Percentiles rank a stretch among this genome's conserved stretches.
Evolutionary conservation across 2,329 filamentous ascomycete species (phyloP).

Genomic region (Aspergillaceae sp.): DNA sequence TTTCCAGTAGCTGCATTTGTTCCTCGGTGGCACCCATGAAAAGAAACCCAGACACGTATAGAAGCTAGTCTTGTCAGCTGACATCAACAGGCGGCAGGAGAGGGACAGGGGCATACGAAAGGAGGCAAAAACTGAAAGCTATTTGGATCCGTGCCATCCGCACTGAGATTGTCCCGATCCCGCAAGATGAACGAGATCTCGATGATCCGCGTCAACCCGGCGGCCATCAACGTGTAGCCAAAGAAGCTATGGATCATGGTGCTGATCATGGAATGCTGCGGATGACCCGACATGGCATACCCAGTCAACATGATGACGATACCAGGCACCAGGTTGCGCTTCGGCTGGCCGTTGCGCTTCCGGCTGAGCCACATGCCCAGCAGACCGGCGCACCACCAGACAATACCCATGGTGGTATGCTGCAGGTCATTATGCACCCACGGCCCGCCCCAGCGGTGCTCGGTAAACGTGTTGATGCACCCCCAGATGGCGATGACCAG

Average conservation of each 20-base stretch:
- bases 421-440: conserved; percentile 95
- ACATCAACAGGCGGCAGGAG: neutral
- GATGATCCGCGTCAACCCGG: conserved; percentile 72
- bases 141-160: conserved; percentile 61
- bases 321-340: conserved; percentile 85
- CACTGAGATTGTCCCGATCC: conserved; percentile 57
- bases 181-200: conserved; percentile 82
- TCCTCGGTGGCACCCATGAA: conserved; percentile 98
- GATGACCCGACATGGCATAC: conserved; percentile 90
- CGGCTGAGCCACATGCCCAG: conserved; percentile 86
- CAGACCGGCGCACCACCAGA: conserved; percentile 94
- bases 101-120: conserved; percentile 49
- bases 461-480: conserved; percentile 95
- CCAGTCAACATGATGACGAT: conserved; percentile 88
- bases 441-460: conserved; percentile 81
- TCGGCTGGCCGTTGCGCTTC: conserved; percentile 72
- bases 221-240: conserved; percentile 90
- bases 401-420: conserved; percentile 97
- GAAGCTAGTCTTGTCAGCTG: conserved; percentile 49
- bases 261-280: conserved; percentile 73
- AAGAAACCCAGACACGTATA: conserved; percentile 86
- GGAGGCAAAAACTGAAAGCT: conserved; percentile 64
- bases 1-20: conserved; percentile 72
- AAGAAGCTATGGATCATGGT: conserved; percentile 84
- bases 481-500: conserved; percentile 88